These are phyloP conservation scores for Phytophthora syringae DNA, from an alignment of 352 stramenopile species.

Conservation along the genomic window DNA sequence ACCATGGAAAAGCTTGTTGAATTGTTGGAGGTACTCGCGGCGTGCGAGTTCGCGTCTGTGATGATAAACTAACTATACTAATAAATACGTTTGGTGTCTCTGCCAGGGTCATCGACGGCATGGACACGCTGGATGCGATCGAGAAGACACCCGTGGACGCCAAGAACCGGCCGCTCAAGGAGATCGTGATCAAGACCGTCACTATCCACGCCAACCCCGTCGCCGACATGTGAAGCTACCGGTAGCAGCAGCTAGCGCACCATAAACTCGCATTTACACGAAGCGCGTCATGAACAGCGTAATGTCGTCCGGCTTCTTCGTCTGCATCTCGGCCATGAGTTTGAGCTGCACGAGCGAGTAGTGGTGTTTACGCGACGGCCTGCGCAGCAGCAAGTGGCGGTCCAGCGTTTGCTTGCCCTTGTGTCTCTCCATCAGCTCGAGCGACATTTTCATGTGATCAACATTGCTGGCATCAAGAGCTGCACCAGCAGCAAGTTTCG, in stretches of 20 bases:
- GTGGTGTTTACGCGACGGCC: constrained; percentile 62
- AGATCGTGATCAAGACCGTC: constrained; percentile 89
- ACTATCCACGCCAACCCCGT: constrained; percentile 95
- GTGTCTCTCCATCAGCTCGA: constrained; percentile 58
- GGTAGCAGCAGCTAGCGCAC: not conserved
- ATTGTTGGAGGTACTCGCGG: constrained; percentile 16
- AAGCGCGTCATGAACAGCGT: constrained; percentile 76
- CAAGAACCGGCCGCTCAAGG: constrained; percentile 91
- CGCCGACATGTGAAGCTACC: constrained; percentile 62
- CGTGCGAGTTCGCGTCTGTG: constrained; percentile 18
- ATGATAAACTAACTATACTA: constrained; percentile 2
- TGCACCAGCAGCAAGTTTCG: constrained; percentile 14
- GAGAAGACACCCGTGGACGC: constrained; percentile 93
- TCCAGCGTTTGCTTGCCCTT: constrained; percentile 59
- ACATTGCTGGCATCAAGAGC: constrained; percentile 27
- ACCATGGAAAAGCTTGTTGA: not conserved
- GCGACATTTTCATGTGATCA: constrained; percentile 57
- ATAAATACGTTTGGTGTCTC: no score
- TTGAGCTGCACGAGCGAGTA: constrained; percentile 77
- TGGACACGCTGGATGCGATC: constrained; percentile 97
- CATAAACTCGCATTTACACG: constrained; percentile 17
- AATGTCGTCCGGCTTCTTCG: constrained; percentile 84
- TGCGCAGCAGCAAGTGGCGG: constrained; percentile 58
- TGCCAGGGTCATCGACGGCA: constrained; percentile 94
- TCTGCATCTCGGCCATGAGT: constrained; percentile 76